These are phyloP conservation scores for Sungouiozyma intestinalis DNA, from an alignment of 805 yeast genomes.

Conservation along the genomic window DNA sequence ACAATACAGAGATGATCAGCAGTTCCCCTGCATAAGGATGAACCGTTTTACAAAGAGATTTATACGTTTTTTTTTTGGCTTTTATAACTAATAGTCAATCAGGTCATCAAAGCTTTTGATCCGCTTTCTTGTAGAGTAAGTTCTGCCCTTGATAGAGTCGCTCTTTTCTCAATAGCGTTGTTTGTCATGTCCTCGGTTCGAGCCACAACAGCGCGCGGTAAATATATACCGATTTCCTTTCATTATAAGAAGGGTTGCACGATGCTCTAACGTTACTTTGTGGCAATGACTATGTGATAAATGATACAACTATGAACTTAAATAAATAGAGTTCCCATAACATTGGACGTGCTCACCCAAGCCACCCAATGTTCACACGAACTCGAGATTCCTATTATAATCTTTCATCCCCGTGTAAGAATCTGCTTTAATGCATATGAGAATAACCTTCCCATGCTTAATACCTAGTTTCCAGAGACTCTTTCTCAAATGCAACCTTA, in stretches of 20 bases:
- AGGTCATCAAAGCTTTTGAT: not conserved
- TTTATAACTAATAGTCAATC: no score
- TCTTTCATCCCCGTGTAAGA: slow-evolving; percentile 16
- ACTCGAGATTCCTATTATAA: slow-evolving; percentile 13
- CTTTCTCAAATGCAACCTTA: slow-evolving; percentile 12
- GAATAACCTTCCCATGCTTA: slow-evolving; percentile 10
- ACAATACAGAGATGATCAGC: slow-evolving; percentile 99
- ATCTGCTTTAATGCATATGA: slow-evolving; percentile 16
- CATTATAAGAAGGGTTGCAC: no score
- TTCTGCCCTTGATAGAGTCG: no score
- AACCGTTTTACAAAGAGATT: slow-evolving; percentile 99
- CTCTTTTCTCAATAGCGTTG: no score
- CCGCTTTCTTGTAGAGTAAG: no score
- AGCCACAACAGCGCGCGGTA: not conserved
- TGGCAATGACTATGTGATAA: not conserved
- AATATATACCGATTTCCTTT: no score
- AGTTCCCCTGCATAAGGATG: slow-evolving; percentile 99
- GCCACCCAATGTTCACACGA: slow-evolving; percentile 6
- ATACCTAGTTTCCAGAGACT: slow-evolving; percentile 20
- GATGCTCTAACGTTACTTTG: no score
- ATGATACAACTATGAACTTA: not conserved
- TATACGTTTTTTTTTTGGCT: slow-evolving; percentile 63
- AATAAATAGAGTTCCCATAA: no score
- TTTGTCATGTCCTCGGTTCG: not conserved
- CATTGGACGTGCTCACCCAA: not conserved